phyloP scores from a whole-genome alignment of 345 rosid species.

The Linum tenue region DNA sequence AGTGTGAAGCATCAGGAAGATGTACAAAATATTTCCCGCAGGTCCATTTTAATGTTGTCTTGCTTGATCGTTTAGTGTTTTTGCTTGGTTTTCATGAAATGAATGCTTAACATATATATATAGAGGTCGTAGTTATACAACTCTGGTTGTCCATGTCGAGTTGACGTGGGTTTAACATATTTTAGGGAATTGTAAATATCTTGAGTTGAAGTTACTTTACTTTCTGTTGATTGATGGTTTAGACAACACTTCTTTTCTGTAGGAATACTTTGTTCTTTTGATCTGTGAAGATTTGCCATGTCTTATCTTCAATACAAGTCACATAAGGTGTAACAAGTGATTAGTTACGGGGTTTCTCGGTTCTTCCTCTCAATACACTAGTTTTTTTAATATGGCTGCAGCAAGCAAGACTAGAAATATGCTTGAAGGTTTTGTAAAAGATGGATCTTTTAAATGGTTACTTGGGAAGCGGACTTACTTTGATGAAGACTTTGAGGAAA shows the following conservation, averaged over 20 bases:
- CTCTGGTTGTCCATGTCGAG: background rate
- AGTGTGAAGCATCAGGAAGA: background rate
- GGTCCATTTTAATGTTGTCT: too few species aligned
- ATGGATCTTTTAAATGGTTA: constrained; percentile 84
- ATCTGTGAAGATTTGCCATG: background rate
- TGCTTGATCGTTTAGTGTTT: background rate
- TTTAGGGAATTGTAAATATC: background rate
- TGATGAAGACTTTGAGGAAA: constrained; percentile 72
- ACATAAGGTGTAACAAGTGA: background rate
- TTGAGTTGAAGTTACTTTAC: background rate
- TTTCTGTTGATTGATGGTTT: background rate
- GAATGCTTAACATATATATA: background rate
- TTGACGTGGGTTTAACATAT: background rate
- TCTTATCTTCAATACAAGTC: background rate
- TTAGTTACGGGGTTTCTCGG: background rate
- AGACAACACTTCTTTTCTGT: background rate
- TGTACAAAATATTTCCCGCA: background rate
- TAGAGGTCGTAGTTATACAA: background rate
- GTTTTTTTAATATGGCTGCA: constrained; percentile 30
- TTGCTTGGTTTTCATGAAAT: background rate
- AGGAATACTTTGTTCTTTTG: background rate
- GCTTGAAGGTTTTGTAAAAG: constrained; percentile 70
- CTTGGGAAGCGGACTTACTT: constrained; percentile 54
- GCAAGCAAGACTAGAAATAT: constrained; percentile 57
- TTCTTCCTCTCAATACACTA: background rate